Base-by-base conservation (phyloP, 257 asterid genomes). In the Solanum appendiculatum region DNA sequence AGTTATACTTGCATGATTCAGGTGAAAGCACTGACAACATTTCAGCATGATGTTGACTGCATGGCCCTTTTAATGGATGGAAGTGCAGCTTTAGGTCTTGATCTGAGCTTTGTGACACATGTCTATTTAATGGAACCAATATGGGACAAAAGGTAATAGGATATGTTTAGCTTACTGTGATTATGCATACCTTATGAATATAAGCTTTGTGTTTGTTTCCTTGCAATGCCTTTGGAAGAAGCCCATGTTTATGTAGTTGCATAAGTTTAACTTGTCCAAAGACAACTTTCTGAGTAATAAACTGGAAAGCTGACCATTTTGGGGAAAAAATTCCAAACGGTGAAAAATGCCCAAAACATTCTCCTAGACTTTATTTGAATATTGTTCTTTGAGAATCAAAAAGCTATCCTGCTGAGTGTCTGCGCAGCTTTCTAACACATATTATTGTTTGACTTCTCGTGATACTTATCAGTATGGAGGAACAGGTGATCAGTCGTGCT, bases 51-150 rank as follows among this genome's bases (percentile, higher is more conserved):
- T 91, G 93, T 94, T 82, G 89, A 93, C 86, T 97, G 99, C 91
- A 93, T 93, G 98, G 99, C 93, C 90, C 99, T 97, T 86, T 88
- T 97, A 92, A 97, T 96, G 99, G 99, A 95, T 88, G 99, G 99
- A 85, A 96, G 98, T 92, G 99, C 98, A 75, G 99, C 99, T 85
- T 92, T 97, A 86, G 99, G 99, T 89, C 99, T 97, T 91, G 99
- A 97, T 92, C 91, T 97, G 90, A 97, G 99, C 90, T 97, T 95
- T 90, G 99, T 95, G 87, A 94, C 94, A 87, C 97, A 93, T 89
- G 99, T 97, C 89, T 97, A 92, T 92, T 93, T 97, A 85, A 97
- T 96, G 99, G 99, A 97, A 90, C 99, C 99, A 25, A 95, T 97
- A 85, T 97, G 99, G 99, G 99, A 97, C 90, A 94, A 95, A 91